phyloP scores from a whole-genome alignment of 1,284 basidiomycete genomes.

The Tilletia caries region DNA sequence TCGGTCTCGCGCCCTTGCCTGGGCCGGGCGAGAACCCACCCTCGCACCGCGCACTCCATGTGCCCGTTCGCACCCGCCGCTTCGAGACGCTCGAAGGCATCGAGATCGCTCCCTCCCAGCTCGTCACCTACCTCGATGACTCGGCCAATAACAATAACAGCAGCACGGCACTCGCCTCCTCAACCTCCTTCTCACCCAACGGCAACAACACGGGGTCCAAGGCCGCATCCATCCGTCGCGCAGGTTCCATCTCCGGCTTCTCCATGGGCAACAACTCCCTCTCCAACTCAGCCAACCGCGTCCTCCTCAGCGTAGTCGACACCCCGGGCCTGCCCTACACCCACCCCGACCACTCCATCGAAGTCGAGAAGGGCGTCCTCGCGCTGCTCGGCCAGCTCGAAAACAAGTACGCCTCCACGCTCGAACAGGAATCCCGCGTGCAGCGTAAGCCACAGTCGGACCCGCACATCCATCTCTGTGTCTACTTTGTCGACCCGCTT shows the following conservation, averaged over 20 bases:
- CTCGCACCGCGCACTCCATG: background rate
- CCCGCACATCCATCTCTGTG: conserved; percentile 9
- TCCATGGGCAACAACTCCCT: background rate
- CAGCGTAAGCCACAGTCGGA: conserved; percentile 12
- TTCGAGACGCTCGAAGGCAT: conserved; percentile 12
- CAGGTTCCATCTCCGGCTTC: conserved; percentile 2
- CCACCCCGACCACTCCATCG: conserved; percentile 9
- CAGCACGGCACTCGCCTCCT: background rate
- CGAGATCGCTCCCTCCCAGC: conserved; percentile 9
- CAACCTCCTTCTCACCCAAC: background rate
- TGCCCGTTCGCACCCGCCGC: conserved; percentile 1
- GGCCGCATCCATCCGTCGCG: background rate
- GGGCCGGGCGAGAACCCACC: background rate
- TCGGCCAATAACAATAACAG: background rate
- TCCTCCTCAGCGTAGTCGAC: conserved; percentile 13
- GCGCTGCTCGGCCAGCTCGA: conserved; percentile 5
- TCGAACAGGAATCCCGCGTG: conserved; percentile 11
- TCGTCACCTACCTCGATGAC: conserved; percentile 9
- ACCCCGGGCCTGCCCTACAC: conserved; percentile 13
- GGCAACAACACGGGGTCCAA: background rate
- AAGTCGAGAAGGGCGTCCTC: conserved; percentile 5
- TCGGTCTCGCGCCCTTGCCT: conserved; percentile 7
- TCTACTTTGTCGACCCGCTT: conserved; percentile 16
- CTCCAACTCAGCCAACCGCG: conserved; percentile 10
- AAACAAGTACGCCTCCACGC: conserved; percentile 9